Evolutionary conservation across 1,284 basidiomycete species (phyloP).

Genomic region (Entoloma clypeatum): DNA sequence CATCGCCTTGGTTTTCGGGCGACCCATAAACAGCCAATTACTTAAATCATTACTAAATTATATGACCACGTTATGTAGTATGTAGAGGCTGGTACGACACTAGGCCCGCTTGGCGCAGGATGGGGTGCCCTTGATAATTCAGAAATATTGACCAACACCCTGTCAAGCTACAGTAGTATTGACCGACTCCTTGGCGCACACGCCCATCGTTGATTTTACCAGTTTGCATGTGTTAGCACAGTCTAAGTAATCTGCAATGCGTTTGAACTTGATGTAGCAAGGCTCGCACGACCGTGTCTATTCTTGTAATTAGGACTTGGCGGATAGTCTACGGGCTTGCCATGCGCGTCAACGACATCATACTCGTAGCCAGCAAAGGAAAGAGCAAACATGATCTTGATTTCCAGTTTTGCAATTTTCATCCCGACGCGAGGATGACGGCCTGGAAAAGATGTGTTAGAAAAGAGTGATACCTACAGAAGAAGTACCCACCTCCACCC

Average conservation of each 20-base stretch:
- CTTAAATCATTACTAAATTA: too few relatives aligned
- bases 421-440: conserved; percentile 34
- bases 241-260: conserved; percentile 22
- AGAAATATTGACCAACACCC: too few relatives aligned
- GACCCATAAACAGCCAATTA: too few relatives aligned
- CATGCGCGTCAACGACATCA: conserved; percentile 28
- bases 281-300: conserved; percentile 22
- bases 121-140: too few relatives aligned
- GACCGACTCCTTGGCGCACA: too few relatives aligned
- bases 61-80: too few relatives aligned
- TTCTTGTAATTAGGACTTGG: conserved; percentile 29
- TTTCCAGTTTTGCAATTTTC: conserved; percentile 35
- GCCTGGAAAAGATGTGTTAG: conserved; percentile 20
- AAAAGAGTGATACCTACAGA: background rate
- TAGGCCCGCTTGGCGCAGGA: too few relatives aligned
- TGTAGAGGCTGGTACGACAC: too few relatives aligned
- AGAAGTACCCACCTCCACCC: conserved; percentile 30
- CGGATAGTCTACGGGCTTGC: conserved; percentile 19
- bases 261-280: conserved; percentile 24
- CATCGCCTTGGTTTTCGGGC: too few relatives aligned
- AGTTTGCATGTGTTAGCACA: too few relatives aligned
- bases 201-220: too few relatives aligned
- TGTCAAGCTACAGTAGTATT: too few relatives aligned
- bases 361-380: conserved; percentile 33
- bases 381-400: conserved; percentile 33